phyloP scores from a whole-genome alignment of 371 early-diverging fungal genomes.

The Capillidium rhysosporum region DNA sequence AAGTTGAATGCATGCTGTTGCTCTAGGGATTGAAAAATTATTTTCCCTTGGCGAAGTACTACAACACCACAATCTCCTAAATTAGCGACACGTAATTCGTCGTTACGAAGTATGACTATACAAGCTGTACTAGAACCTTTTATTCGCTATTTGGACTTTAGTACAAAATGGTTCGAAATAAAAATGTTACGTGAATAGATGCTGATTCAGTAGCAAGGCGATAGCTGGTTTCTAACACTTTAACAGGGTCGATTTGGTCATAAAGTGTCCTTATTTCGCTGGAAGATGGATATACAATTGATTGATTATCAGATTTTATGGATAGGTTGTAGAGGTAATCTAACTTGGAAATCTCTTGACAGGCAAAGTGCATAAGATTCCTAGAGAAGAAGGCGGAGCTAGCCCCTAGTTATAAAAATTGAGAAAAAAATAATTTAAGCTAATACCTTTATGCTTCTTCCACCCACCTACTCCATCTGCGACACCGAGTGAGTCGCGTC shows the following conservation, averaged over 20 bases:
- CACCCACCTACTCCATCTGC: slow-evolving; percentile 76
- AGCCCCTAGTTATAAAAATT: slow-evolving; percentile 21
- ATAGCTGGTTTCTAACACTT: slow-evolving; percentile 58
- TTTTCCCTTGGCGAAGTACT: slow-evolving; percentile 62
- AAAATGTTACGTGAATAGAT: background rate
- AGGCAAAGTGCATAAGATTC: slow-evolving; percentile 82
- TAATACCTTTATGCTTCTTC: slow-evolving; percentile 13
- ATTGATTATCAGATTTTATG: background rate
- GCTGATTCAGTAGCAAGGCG: slow-evolving; percentile 22
- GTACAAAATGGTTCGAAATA: background rate
- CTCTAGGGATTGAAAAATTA: slow-evolving; percentile 79
- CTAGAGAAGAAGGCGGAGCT: slow-evolving; percentile 75
- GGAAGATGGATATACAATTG: background rate
- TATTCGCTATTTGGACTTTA: slow-evolving; percentile 17
- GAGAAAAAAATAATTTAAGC: background rate
- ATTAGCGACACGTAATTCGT: slow-evolving; percentile 81
- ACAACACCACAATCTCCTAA: slow-evolving; percentile 86
- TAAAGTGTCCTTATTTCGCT: slow-evolving; percentile 42
- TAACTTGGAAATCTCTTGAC: slow-evolving; percentile 57
- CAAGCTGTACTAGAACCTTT: slow-evolving; percentile 84
- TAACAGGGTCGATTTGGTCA: slow-evolving; percentile 49
- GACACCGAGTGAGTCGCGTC: slow-evolving; percentile 65
- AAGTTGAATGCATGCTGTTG: slow-evolving; percentile 71
- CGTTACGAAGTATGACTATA: slow-evolving; percentile 62
- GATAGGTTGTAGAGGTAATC: slow-evolving; percentile 30